phyloP scores from a whole-genome alignment of 83 land plant species.

The Isoetes engelmannii region DNA sequence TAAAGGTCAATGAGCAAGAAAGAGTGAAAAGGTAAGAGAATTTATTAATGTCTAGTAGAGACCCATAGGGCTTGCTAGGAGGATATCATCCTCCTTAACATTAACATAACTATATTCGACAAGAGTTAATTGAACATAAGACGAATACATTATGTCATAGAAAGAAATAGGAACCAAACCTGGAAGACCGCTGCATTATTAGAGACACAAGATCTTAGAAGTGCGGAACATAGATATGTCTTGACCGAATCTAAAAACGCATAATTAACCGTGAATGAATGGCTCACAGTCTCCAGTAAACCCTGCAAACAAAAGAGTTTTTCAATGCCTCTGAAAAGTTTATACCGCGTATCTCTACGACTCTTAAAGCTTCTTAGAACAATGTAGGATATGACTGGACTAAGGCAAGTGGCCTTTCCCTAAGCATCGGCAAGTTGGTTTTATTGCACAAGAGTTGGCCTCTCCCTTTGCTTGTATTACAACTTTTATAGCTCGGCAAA shows the following conservation, averaged over 20 bases:
- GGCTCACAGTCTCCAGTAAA: conserved; percentile 81
- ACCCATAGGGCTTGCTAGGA: no score
- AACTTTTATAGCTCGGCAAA: no score
- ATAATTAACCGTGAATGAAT: conserved; percentile 76
- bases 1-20: neutral
- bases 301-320: conserved; percentile 44
- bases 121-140: neutral
- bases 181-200: conserved; percentile 65
- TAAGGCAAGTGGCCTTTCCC: no score
- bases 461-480: no score
- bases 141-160: neutral
- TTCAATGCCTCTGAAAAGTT: no score
- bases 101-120: neutral
- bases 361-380: no score
- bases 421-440: no score
- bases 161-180: conserved; percentile 32
- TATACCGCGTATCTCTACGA: no score
- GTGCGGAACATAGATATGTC: conserved; percentile 84
- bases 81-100: neutral
- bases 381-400: no score
- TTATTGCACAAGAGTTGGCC: no score
- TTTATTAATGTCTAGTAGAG: neutral
- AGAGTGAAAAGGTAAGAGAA: neutral
- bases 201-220: conserved; percentile 85
- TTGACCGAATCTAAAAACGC: conserved; percentile 83